These are phyloP conservation scores for Fusarium pseudocircinatum DNA, from an alignment of 2,329 filamentous ascomycete genomes.

Conservation along the genomic window DNA sequence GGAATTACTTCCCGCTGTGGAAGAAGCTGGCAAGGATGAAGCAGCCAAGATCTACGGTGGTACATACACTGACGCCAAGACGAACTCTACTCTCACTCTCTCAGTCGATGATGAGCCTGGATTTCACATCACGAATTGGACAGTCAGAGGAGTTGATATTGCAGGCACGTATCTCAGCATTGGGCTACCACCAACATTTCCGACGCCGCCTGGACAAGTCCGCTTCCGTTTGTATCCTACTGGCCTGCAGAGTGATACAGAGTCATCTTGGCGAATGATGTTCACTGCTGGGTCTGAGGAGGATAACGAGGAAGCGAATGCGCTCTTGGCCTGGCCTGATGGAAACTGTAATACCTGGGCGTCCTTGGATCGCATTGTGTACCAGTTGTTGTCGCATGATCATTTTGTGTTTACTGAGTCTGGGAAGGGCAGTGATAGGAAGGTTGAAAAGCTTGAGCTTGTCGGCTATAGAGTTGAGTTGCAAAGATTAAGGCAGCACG, in stretches of 20 bases:
- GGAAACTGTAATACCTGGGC: constrained; percentile 9
- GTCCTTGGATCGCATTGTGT: neutral
- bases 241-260: neutral
- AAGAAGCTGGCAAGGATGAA: constrained; percentile 15
- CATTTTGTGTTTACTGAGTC: constrained; percentile 18
- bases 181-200: neutral
- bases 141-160: constrained; percentile 7
- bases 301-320: neutral
- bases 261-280: constrained; percentile 15
- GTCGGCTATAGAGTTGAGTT: constrained; percentile 14
- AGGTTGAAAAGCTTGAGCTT: neutral
- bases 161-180: neutral
- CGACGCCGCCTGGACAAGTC: neutral
- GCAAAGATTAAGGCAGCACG: too few relatives aligned
- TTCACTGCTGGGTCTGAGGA: neutral
- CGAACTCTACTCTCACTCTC: neutral
- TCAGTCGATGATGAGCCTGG: constrained; percentile 10
- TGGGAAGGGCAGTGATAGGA: neutral
- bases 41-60: neutral
- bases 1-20: neutral
- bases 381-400: constrained; percentile 1
- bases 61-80: neutral
- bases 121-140: constrained; percentile 7
- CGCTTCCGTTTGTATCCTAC: constrained; percentile 18
- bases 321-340: constrained; percentile 8